phyloP scores from a whole-genome alignment of 306 rosid genomes.

The Medicago arabica region DNA sequence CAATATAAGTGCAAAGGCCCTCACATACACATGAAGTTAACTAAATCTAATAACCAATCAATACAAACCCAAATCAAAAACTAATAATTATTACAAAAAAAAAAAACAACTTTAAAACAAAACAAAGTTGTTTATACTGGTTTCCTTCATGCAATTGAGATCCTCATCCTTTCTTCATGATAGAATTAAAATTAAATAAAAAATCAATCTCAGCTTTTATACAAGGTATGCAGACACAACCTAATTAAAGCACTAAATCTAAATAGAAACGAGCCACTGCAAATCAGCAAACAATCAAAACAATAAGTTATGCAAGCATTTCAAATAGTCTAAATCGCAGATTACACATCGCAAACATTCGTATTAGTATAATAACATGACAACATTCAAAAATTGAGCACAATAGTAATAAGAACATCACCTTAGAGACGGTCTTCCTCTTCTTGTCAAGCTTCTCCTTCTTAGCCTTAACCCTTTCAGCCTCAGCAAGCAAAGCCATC shows the following conservation, averaged over 20 bases:
- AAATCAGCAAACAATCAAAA: background rate
- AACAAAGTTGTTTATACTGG: background rate
- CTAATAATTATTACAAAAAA: no score
- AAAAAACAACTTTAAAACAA: background rate
- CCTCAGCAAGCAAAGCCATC: slow-evolving; percentile 9
- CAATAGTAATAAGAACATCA: background rate
- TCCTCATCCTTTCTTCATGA: no score
- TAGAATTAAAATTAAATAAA: no score
- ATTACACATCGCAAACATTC: background rate
- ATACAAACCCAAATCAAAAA: background rate
- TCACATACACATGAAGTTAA: background rate
- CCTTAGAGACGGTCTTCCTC: slow-evolving; percentile 16
- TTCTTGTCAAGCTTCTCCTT: slow-evolving; percentile 15
- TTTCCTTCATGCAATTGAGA: background rate
- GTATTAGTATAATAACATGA: background rate
- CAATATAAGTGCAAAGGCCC: background rate
- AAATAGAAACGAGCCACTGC: no score
- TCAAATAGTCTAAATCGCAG: background rate
- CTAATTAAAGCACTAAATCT: no score
- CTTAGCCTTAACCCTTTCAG: background rate
- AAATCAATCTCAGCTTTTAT: no score
- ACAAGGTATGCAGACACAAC: background rate
- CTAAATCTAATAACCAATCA: background rate
- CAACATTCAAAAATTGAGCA: background rate
- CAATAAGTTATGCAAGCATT: background rate